Percentiles rank a stretch among this genome's conserved stretches.
Evolutionary conservation across 2,329 filamentous ascomycete genomes (phyloP).

Genomic region (Catunica adiposa): DNA sequence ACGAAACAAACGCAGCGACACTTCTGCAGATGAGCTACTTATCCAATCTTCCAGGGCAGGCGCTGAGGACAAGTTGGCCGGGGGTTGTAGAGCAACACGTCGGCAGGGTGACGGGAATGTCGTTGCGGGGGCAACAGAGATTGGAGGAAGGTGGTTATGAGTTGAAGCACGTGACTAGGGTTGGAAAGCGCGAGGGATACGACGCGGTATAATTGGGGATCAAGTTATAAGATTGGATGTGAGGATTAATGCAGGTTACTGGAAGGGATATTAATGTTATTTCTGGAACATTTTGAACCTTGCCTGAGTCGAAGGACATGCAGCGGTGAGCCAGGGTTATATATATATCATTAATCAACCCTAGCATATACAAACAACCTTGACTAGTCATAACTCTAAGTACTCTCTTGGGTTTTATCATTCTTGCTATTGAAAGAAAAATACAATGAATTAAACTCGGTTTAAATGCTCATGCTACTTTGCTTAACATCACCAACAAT

Average conservation of each 20-base stretch:
- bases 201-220: neutral
- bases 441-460: neutral
- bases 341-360: no score
- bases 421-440: no score
- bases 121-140: no score
- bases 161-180: no score
- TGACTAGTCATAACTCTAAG: no score
- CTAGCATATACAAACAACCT: neutral
- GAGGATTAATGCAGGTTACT: neutral
- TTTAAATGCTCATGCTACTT: neutral
- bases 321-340: no score
- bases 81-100: conserved; percentile 9
- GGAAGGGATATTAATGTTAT: neutral
- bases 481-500: neutral
- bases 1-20: no score
- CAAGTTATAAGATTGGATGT: neutral
- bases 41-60: neutral
- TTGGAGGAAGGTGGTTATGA: no score
- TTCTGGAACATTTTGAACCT: neutral
- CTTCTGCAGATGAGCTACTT: no score
- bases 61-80: neutral
- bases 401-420: no score
- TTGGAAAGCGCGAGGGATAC: no score
- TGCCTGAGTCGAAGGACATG: no score
- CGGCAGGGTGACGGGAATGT: conserved; percentile 3